Base-by-base conservation (phyloP, 257 asterid genomes). In the Voacanga thouarsii region DNA sequence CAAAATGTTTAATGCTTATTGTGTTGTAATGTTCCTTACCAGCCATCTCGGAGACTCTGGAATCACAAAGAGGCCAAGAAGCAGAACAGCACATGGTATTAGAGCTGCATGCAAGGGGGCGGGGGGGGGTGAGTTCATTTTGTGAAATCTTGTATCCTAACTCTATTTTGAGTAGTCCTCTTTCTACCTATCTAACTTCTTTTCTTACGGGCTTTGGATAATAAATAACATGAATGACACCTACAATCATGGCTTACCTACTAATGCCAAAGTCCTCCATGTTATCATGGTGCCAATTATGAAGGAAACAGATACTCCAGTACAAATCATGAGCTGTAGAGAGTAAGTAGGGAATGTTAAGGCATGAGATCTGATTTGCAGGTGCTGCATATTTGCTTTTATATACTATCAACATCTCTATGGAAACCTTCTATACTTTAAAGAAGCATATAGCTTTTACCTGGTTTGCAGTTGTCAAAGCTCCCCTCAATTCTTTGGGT, bases 1-100 rank as follows among this genome's bases (percentile, higher is more conserved):
- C 6, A 11, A 50, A 21, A 72, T 50, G 57, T 57, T 16, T 50
- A 30, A n/a, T 47, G 43, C 28, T 28, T 6, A 44, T 39, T n/a
- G 44, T 11, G 37, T 47, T 39, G 30, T 37, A 55, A 33, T 6
- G 60, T 53, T 64, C 76, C 86, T 87, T 90, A 92, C 97, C 81
- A 94, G 93, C 97, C 99, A 92, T 84, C 99, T 88, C 1, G 97
- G 99, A 3, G 99, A 94, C 77, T 94, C 97, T 2, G 99, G 99
- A 74, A 91, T 92, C 80, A 91, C 73, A 73, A 84, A 65, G 30
- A 94, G 88, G 21, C 99, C 99, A 26, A 87, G 43, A 79, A 92
- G 83, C 70, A 92, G 87, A 82, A 94, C 77, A 47, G 82, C 92
- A 77, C 97, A 92, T 55, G 97, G 97, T 81, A 89, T 64, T 45